Percentiles rank a stretch among this genome's conserved stretches.
Evolutionary conservation across 2,329 filamentous ascomycete species (phyloP).

Genomic region (Hypoxylon sp.): DNA sequence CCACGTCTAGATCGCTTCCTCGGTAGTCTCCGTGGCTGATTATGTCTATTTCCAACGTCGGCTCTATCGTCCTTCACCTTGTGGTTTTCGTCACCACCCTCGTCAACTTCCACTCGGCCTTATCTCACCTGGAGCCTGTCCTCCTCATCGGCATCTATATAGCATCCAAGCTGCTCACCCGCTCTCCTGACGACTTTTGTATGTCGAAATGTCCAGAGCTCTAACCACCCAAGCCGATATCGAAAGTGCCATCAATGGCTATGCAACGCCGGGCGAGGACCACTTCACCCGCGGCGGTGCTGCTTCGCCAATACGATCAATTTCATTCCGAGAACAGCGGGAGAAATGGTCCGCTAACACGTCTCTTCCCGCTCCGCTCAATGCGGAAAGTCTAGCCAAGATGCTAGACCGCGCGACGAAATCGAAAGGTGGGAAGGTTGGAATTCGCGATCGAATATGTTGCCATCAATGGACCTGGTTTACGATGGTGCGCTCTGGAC

Average conservation of each 20-base stretch:
- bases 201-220: conserved; percentile 42
- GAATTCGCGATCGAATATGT: conserved; percentile 59
- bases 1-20: not conserved
- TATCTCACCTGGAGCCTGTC: conserved; percentile 58
- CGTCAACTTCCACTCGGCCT: conserved; percentile 60
- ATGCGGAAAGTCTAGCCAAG: conserved; percentile 45
- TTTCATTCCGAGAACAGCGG: conserved; percentile 16
- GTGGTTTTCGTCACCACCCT: conserved; percentile 63
- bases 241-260: conserved; percentile 39
- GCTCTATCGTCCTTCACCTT: conserved; percentile 59
- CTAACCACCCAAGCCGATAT: conserved; percentile 30
- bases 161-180: conserved; percentile 56
- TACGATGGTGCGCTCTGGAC: conserved; percentile 57
- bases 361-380: conserved; percentile 26
- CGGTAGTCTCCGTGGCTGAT: conserved; percentile 25
- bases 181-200: conserved; percentile 57
- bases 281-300: conserved; percentile 29
- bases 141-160: conserved; percentile 57
- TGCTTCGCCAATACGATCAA: conserved; percentile 23
- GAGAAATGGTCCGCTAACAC: conserved; percentile 26
- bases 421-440: conserved; percentile 45
- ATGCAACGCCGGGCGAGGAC: conserved; percentile 41
- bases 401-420: conserved; percentile 47
- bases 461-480: conserved; percentile 79
- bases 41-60: conserved; percentile 62